Conservation (phyloP, 345 rosid species). For the Salix arbutifolia region DNA sequence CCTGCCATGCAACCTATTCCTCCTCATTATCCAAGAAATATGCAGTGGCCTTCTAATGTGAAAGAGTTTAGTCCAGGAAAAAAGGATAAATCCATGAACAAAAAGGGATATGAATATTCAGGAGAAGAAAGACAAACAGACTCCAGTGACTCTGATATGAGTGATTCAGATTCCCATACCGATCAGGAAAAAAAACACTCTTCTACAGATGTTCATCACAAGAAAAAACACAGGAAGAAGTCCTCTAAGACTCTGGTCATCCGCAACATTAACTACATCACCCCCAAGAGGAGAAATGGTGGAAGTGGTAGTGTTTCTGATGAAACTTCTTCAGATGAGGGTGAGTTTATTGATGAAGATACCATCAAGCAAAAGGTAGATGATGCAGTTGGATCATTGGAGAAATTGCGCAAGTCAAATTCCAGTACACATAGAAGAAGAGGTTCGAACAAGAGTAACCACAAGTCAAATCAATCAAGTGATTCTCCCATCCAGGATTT, state of each 20-base stretch:
- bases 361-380: conserved; percentile 51
- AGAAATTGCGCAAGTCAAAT: conserved; percentile 30
- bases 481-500: conserved; percentile 14
- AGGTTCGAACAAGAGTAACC: conserved; percentile 24
- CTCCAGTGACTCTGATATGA: conserved; percentile 47
- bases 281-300: conserved; percentile 64
- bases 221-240: conserved; percentile 53
- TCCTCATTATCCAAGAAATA: conserved; percentile 42
- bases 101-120: conserved; percentile 39
- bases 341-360: conserved; percentile 45
- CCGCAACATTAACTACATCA: conserved; percentile 80
- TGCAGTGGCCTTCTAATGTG: conserved; percentile 41
- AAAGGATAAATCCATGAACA: conserved; percentile 37
- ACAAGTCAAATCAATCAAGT: conserved; percentile 19
- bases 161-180: conserved; percentile 44
- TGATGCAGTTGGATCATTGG: conserved; percentile 50
- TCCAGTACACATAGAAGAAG: conserved; percentile 26
- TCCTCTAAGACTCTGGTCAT: conserved; percentile 70
- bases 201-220: conserved; percentile 25
- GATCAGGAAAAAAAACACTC: conserved; percentile 46
- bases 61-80: conserved; percentile 22
- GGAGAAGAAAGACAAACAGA: conserved; percentile 45
- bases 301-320: conserved; percentile 34
- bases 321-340: conserved; percentile 44
- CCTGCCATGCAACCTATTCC: conserved; percentile 52